These are phyloP conservation scores for Orbilia javanica DNA, from an alignment of 2,329 filamentous ascomycete species.

Conservation along the genomic window DNA sequence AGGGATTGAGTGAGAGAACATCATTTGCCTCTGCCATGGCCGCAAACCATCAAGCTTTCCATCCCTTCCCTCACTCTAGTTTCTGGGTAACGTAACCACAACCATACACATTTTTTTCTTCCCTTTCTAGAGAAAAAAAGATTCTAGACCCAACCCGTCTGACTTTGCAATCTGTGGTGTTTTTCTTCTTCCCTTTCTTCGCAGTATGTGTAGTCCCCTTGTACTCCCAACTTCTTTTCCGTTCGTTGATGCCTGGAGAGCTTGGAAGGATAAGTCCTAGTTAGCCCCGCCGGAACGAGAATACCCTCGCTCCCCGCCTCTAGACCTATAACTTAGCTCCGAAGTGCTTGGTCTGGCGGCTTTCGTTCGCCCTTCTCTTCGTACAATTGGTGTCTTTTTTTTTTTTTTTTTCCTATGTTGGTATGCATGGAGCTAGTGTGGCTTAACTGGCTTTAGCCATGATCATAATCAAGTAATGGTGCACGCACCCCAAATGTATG, in stretches of 20 bases:
- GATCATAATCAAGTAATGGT: conserved; percentile 20
- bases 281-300: conserved; percentile 51
- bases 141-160: conserved; percentile 49
- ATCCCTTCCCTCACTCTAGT: conserved; percentile 17
- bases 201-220: conserved; percentile 10
- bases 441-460: conserved; percentile 8
- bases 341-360: not conserved
- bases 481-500: conserved; percentile 6
- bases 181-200: conserved; percentile 19
- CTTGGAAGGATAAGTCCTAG: conserved; percentile 24
- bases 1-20: conserved; percentile 22
- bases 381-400: not conserved
- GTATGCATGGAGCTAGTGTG: not conserved
- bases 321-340: conserved; percentile 1
- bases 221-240: conserved; percentile 34
- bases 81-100: conserved; percentile 2
- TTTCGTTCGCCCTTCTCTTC: conserved; percentile 6
- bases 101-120: conserved; percentile 21
- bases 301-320: conserved; percentile 39
- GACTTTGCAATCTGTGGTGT: not conserved
- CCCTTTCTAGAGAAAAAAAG: not conserved
- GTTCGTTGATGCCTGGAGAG: conserved; percentile 35
- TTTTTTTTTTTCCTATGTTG: conserved; percentile 7
- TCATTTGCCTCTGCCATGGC: conserved; percentile 21
- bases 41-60: conserved; percentile 26